These are phyloP conservation scores for Euphorbia corollata DNA, from an alignment of 441 rosid genomes.

Conservation along the genomic window DNA sequence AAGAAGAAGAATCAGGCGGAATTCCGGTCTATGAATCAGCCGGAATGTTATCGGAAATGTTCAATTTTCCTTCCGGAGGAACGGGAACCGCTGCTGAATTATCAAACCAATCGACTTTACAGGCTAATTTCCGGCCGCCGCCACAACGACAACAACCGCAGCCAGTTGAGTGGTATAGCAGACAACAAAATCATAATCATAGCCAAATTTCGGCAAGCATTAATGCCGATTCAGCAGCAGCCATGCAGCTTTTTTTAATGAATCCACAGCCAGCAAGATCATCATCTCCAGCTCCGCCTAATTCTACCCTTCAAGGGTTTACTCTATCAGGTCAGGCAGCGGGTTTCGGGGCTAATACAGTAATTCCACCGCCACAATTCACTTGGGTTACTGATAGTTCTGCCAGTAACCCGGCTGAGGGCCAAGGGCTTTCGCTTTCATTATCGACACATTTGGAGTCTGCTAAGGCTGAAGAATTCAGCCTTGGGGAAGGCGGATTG, in stretches of 20 bases:
- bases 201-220: slow-evolving; percentile 53
- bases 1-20: slow-evolving; percentile 45
- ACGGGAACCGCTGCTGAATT: slow-evolving; percentile 34
- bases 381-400: slow-evolving; percentile 55
- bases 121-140: slow-evolving; percentile 32
- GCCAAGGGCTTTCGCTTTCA: slow-evolving; percentile 83
- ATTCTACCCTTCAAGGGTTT: slow-evolving; percentile 38
- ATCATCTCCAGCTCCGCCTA: slow-evolving; percentile 41
- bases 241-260: slow-evolving; percentile 88
- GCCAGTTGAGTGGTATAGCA: slow-evolving; percentile 28
- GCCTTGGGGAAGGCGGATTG: slow-evolving; percentile 46
- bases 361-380: slow-evolving; percentile 45
- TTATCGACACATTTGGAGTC: slow-evolving; percentile 72
- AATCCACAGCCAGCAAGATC: slow-evolving; percentile 60
- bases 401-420: slow-evolving; percentile 44
- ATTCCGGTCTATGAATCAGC: slow-evolving; percentile 67
- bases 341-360: slow-evolving; percentile 28
- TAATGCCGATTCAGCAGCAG: slow-evolving; percentile 64
- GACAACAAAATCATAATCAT: slow-evolving; percentile 27
- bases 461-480: slow-evolving; percentile 71
- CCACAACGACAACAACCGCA: slow-evolving; percentile 12
- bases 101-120: slow-evolving; percentile 44
- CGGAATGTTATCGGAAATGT: slow-evolving; percentile 93
- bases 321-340: slow-evolving; percentile 25
- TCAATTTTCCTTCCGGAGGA: slow-evolving; percentile 55